These are phyloP conservation scores for Heritiera fomes DNA, from an alignment of 345 rosid genomes.

Conservation along the genomic window DNA sequence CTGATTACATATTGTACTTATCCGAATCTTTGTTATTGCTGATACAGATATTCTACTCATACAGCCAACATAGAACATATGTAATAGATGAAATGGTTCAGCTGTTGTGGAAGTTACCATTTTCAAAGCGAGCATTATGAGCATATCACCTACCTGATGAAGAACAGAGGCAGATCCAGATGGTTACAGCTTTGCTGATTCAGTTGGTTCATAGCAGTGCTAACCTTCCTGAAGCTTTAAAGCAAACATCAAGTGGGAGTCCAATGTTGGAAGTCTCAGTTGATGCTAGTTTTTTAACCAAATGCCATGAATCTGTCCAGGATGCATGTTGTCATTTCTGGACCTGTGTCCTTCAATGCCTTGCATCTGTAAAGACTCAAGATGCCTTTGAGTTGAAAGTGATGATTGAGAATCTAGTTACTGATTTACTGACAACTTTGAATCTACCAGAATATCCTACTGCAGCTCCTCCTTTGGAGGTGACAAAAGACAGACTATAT, in stretches of 20 bases:
- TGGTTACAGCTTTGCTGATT: constrained; percentile 89
- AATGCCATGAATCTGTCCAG: constrained; percentile 79
- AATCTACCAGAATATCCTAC: constrained; percentile 97
- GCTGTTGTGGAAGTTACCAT: constrained; percentile 84
- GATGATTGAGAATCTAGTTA: constrained; percentile 88
- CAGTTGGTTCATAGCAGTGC: constrained; percentile 93
- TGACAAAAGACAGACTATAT: constrained; percentile 30
- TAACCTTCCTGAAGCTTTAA: constrained; percentile 78
- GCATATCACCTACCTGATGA: constrained; percentile 94
- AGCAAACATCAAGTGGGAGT: constrained; percentile 59
- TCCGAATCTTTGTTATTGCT: constrained; percentile 17
- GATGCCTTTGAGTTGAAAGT: constrained; percentile 92
- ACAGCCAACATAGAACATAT: constrained; percentile 79
- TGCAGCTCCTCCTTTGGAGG: constrained; percentile 92
- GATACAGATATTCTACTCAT: constrained; percentile 82
- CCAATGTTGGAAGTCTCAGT: constrained; percentile 58
- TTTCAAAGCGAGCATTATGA: constrained; percentile 76
- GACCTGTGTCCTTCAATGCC: constrained; percentile 93
- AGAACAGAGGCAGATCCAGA: constrained; percentile 97
- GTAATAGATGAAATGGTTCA: constrained; percentile 86
- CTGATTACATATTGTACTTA: neutral
- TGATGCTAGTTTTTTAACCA: constrained; percentile 66
- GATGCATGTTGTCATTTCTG: constrained; percentile 96
- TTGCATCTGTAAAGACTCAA: constrained; percentile 78
- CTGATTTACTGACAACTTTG: constrained; percentile 82